Percentiles rank a stretch among this genome's conserved stretches.
phyloP scores from a whole-genome alignment of 2,329 filamentous ascomycete genomes.

The Lecanicillium sp. region DNA sequence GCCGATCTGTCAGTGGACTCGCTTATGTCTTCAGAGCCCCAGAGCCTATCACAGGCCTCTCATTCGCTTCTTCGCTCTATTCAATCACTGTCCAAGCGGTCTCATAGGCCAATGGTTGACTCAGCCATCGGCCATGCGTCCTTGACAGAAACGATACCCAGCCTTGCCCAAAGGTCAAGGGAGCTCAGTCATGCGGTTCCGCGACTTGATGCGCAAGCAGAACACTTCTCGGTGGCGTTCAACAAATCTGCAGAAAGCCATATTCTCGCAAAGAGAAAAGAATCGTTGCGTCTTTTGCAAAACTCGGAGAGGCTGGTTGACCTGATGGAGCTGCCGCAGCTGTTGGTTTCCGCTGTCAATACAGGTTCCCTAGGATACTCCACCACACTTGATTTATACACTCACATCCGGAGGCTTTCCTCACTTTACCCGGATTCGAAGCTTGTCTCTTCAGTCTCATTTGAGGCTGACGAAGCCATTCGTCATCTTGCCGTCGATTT shows the following conservation, averaged over 20 bases:
- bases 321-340: constrained; percentile 78
- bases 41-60: constrained; percentile 69
- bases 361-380: constrained; percentile 67
- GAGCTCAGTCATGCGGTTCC: constrained; percentile 67
- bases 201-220: constrained; percentile 67
- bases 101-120: constrained; percentile 74
- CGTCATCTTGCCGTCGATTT: constrained; percentile 81
- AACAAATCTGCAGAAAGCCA: constrained; percentile 63
- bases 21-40: constrained; percentile 66
- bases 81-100: constrained; percentile 82
- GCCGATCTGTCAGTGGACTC: constrained; percentile 68
- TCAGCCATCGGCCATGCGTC: constrained; percentile 72
- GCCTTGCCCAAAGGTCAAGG: constrained; percentile 55
- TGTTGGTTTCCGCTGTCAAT: constrained; percentile 73
- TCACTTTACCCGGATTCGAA: constrained; percentile 73
- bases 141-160: constrained; percentile 63
- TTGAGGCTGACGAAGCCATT: constrained; percentile 80
- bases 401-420: constrained; percentile 83
- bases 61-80: constrained; percentile 76
- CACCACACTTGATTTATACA: constrained; percentile 80
- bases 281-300: constrained; percentile 70
- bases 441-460: constrained; percentile 62
- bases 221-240: constrained; percentile 76
- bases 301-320: constrained; percentile 88
- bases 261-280: constrained; percentile 64